A percentile compares a stretch with the other conserved stretches of the same genome.
phyloP scores from a whole-genome alignment of 2,329 filamentous ascomycete species.

The Hymenoscyphus linearis region DNA sequence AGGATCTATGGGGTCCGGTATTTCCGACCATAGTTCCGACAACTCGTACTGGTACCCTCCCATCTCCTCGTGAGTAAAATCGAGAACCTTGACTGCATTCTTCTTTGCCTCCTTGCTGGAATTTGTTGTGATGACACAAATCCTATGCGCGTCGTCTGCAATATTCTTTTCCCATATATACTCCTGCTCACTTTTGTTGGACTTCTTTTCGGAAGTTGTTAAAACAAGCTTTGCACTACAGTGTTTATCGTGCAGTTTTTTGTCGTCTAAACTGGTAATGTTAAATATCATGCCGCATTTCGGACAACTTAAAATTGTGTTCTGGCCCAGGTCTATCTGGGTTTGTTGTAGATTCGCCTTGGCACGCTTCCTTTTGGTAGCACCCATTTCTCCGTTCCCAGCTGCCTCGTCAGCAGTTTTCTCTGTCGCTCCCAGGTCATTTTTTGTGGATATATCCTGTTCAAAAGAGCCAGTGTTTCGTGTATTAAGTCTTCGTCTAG shows the following conservation, averaged over 20 bases:
- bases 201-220: background rate
- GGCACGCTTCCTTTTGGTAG: background rate
- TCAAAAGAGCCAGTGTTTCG: conserved; percentile 6
- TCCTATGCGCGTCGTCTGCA: background rate
- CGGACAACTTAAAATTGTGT: conserved; percentile 9
- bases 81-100: conserved; percentile 3
- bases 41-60: background rate
- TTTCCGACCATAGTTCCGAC: conserved; percentile 7
- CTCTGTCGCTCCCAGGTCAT: background rate
- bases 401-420: background rate
- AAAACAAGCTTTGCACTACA: background rate
- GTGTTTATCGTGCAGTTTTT: conserved; percentile 8
- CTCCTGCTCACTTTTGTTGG: background rate
- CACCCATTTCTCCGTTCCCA: background rate
- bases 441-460: background rate
- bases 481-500: conserved; percentile 19
- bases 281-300: conserved; percentile 19
- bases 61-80: conserved; percentile 4
- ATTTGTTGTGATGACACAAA: conserved; percentile 1
- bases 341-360: conserved; percentile 6
- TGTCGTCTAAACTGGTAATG: conserved; percentile 9
- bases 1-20: conserved; percentile 11
- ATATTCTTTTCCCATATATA: conserved; percentile 4
- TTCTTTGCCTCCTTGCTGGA: background rate
- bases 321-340: conserved; percentile 15